Conservation (phyloP, 805 yeast genomes). For the Ogataea wickerhamii region DNA sequence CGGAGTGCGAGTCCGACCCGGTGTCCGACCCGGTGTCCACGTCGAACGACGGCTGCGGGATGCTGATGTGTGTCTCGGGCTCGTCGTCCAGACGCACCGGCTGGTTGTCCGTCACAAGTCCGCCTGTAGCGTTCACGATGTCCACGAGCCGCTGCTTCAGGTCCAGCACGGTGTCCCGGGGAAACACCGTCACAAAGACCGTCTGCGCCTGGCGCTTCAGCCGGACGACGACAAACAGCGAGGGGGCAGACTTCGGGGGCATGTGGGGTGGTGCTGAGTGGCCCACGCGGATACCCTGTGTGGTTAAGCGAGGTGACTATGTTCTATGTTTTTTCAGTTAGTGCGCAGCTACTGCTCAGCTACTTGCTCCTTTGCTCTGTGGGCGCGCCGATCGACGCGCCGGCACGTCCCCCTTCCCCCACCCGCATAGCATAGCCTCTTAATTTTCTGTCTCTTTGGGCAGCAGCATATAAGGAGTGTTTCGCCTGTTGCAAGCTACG, state of each 20-base stretch:
- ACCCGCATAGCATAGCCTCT: too few relatives aligned
- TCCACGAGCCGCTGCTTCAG: constrained; percentile 32
- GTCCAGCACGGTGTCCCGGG: constrained; percentile 22
- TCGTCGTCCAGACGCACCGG: constrained; percentile 29
- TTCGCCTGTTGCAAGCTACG: too few relatives aligned
- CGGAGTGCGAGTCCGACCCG: constrained; percentile 18
- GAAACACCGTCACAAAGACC: constrained; percentile 28
- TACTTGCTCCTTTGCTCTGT: too few relatives aligned
- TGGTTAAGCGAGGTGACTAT: too few relatives aligned
- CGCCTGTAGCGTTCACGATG: constrained; percentile 48
- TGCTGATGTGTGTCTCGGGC: constrained; percentile 35
- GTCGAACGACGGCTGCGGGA: constrained; percentile 39
- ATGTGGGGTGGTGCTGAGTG: constrained; percentile 13
- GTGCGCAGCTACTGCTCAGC: too few relatives aligned
- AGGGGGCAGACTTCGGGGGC: constrained; percentile 24
- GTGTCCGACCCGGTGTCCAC: constrained; percentile 20
- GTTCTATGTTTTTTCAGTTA: too few relatives aligned
- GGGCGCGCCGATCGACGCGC: too few relatives aligned
- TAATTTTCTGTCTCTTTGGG: too few relatives aligned
- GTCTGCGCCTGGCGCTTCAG: constrained; percentile 36
- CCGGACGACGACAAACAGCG: constrained; percentile 25
- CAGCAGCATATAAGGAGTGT: too few relatives aligned
- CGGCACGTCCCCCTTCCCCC: too few relatives aligned
- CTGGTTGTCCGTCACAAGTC: constrained; percentile 31
- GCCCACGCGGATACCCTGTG: too few relatives aligned